Percentiles rank a stretch among this genome's conserved stretches.
Evolutionary conservation across 257 asterid species (phyloP).

Genomic region (Salvia splendens): DNA sequence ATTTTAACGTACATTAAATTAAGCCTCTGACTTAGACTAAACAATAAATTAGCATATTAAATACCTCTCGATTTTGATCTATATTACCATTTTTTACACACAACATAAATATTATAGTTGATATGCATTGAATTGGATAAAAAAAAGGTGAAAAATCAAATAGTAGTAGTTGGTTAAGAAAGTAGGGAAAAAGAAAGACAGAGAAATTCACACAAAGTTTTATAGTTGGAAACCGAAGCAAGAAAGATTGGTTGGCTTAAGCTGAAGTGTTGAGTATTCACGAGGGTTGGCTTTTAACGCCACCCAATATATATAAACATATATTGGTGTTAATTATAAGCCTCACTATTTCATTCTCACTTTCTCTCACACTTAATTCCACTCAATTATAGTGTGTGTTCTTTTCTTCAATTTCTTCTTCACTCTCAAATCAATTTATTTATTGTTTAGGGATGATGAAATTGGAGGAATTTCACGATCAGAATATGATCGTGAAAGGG

Average conservation of each 20-base stretch:
- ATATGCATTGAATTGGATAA: too few relatives aligned
- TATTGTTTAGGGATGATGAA: slow-evolving; percentile 27
- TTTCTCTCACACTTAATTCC: slow-evolving; percentile 44
- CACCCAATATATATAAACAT: slow-evolving; percentile 29
- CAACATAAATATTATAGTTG: background rate
- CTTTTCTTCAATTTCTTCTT: background rate
- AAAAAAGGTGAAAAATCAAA: too few relatives aligned
- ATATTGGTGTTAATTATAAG: slow-evolving; percentile 18
- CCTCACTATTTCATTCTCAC: slow-evolving; percentile 46
- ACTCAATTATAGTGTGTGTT: slow-evolving; percentile 30
- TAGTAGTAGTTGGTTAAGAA: background rate
- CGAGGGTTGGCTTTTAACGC: slow-evolving; percentile 40
- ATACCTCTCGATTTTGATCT: background rate
- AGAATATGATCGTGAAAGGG: slow-evolving; percentile 46
- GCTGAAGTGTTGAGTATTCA: slow-evolving; percentile 35
- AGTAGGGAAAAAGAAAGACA: background rate
- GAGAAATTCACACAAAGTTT: background rate
- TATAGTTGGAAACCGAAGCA: slow-evolving; percentile 48
- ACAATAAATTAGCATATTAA: slow-evolving; percentile 13
- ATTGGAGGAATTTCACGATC: slow-evolving; percentile 56
- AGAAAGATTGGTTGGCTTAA: slow-evolving; percentile 52
- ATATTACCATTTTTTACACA: background rate
- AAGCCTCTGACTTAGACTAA: slow-evolving; percentile 3
- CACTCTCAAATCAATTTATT: background rate
- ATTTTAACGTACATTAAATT: slow-evolving; percentile 1